phyloP scores from a whole-genome alignment of 2,329 filamentous ascomycete species.

The Gaeumannomyces tritici region DNA sequence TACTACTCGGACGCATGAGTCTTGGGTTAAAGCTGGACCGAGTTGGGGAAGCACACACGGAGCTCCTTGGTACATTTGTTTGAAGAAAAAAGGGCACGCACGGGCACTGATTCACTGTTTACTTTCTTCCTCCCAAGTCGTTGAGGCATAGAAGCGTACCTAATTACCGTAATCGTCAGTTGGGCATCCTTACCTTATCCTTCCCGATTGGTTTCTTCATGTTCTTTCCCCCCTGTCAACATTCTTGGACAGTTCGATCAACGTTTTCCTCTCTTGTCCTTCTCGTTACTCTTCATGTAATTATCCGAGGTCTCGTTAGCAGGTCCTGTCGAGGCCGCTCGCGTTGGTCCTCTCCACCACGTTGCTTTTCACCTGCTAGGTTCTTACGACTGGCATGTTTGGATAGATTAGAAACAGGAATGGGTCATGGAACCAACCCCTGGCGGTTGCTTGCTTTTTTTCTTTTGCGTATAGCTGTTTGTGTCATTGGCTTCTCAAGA shows the following conservation, averaged over 20 bases:
- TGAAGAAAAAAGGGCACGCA: background rate
- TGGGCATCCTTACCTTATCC: background rate
- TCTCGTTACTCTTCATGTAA: background rate
- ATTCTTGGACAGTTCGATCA: background rate
- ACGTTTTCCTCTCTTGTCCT: background rate
- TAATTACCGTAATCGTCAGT: background rate
- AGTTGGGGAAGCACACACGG: background rate
- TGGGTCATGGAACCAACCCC: background rate
- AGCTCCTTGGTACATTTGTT: constrained; percentile 3
- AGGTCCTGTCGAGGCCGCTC: background rate
- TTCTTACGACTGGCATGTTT: background rate
- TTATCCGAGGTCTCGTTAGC: background rate
- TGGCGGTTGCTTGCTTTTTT: background rate
- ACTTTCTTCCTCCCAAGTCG: background rate
- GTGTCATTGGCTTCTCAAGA: background rate
- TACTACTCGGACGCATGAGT: constrained; percentile 45
- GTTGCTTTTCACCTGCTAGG: background rate
- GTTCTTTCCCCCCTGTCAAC: background rate
- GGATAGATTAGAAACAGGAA: background rate
- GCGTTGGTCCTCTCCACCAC: background rate
- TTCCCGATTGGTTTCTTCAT: background rate
- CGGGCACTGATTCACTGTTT: background rate
- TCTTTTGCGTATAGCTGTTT: background rate
- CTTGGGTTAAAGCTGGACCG: background rate
- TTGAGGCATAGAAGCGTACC: background rate